Conservation (phyloP, 2,329 filamentous ascomycete genomes). For the Pseudodiploospora longispora region DNA sequence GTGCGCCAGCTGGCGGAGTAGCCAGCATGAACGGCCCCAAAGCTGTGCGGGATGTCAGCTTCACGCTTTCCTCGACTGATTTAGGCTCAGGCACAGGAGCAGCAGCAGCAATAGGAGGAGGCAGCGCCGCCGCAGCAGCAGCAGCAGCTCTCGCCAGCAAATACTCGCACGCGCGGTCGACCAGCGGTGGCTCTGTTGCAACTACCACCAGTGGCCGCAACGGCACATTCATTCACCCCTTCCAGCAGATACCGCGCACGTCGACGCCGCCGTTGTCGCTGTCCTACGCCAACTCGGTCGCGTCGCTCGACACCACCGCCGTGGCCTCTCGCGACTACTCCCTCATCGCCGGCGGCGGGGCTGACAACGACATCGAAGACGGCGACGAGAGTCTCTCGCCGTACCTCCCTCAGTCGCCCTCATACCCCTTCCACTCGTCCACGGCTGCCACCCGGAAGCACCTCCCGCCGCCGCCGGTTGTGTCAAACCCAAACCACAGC, state of each 20-base stretch:
- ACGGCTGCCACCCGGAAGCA: slow-evolving; percentile 5
- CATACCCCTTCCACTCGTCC: slow-evolving; percentile 5
- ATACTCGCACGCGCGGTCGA: slow-evolving; percentile 49
- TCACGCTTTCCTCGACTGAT: slow-evolving; percentile 32
- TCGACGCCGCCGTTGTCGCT: slow-evolving; percentile 48
- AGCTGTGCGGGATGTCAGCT: slow-evolving; percentile 36
- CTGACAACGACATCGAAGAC: slow-evolving; percentile 34
- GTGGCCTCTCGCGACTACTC: slow-evolving; percentile 37
- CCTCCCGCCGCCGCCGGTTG: neutral
- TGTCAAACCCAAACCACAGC: slow-evolving; percentile 9
- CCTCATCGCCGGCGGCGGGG: slow-evolving; percentile 30
- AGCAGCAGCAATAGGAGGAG: slow-evolving; percentile 9
- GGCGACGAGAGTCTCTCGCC: slow-evolving; percentile 11
- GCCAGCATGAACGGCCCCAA: slow-evolving; percentile 5
- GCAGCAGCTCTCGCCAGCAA: slow-evolving; percentile 18
- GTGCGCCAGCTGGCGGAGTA: slow-evolving; percentile 11
- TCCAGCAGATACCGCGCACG: slow-evolving; percentile 55
- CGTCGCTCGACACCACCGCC: slow-evolving; percentile 38
- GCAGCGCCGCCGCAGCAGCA: neutral
- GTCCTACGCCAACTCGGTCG: slow-evolving; percentile 49
- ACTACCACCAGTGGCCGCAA: slow-evolving; percentile 40
- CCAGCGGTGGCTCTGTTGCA: slow-evolving; percentile 48
- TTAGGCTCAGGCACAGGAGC: slow-evolving; percentile 16
- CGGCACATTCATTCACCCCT: slow-evolving; percentile 53
- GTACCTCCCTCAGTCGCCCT: slow-evolving; percentile 10